Conservation (phyloP, 208 protist species). For the Blechomonas ayalai region DNA sequence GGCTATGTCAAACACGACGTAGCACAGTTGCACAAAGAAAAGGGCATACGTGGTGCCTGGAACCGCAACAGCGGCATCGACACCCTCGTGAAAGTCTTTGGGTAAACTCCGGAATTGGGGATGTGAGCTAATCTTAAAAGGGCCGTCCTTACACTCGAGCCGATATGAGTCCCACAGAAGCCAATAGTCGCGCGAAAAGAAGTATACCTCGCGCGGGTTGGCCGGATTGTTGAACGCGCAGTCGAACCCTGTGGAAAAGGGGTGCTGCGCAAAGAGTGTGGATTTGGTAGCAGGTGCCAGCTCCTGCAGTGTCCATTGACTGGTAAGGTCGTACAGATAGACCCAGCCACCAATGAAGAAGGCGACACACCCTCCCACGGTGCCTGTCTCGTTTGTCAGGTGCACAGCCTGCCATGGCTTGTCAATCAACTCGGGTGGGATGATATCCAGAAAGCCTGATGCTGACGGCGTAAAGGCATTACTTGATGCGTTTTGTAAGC, state of each 20-base stretch:
- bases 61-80: constrained; percentile 36
- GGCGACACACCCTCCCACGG: constrained; percentile 9
- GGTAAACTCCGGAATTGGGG: constrained; percentile 33
- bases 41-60: constrained; percentile 37
- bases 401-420: constrained; percentile 23
- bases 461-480: not conserved
- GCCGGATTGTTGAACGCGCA: constrained; percentile 33
- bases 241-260: constrained; percentile 45
- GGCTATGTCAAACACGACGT: constrained; percentile 49
- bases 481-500: not conserved
- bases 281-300: not conserved
- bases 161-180: constrained; percentile 34
- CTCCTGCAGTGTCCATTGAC: constrained; percentile 2
- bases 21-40: constrained; percentile 49
- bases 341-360: constrained; percentile 24
- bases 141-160: constrained; percentile 21
- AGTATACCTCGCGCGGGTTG: constrained; percentile 26
- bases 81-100: constrained; percentile 17
- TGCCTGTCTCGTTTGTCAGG: constrained; percentile 12
- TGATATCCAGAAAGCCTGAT: constrained; percentile 1
- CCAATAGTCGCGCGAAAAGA: constrained; percentile 33
- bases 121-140: constrained; percentile 16
- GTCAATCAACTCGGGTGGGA: constrained; percentile 12
- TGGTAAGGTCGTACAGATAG: constrained; percentile 20
- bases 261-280: constrained; percentile 8